Percentiles rank a stretch among this genome's conserved stretches.
Evolutionary conservation across 2,329 filamentous ascomycete genomes (phyloP).

Genomic region (Metarhizium album): DNA sequence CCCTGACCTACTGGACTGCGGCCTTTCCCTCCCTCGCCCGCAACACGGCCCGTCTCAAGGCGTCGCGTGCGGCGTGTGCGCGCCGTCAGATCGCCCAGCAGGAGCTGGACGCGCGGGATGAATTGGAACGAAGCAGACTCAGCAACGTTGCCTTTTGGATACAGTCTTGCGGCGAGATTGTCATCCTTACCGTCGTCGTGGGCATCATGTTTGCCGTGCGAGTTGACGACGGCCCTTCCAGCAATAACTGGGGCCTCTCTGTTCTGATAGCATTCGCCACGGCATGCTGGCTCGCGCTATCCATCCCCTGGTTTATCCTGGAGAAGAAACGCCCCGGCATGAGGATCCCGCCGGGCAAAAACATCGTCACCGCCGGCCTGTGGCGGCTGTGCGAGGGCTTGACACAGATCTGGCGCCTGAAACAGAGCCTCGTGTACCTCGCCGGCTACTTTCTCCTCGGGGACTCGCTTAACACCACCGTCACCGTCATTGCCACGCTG

Average conservation of each 20-base stretch:
- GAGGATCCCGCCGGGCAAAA: slow-evolving; percentile 24
- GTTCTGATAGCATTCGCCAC: slow-evolving; percentile 56
- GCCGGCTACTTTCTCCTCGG: slow-evolving; percentile 58
- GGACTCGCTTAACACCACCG: slow-evolving; percentile 60
- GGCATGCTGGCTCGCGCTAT: slow-evolving; percentile 52
- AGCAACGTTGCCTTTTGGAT: slow-evolving; percentile 55
- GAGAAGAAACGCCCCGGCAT: slow-evolving; percentile 54
- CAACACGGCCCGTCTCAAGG: slow-evolving; percentile 23
- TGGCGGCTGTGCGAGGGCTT: slow-evolving; percentile 50
- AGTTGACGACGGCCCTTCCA: slow-evolving; percentile 45
- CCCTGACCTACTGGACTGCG: slow-evolving; percentile 58
- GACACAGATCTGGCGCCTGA: slow-evolving; percentile 50
- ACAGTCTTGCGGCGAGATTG: slow-evolving; percentile 50
- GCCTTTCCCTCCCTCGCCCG: slow-evolving; percentile 34
- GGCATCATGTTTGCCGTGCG: slow-evolving; percentile 51
- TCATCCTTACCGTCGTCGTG: slow-evolving; percentile 54
- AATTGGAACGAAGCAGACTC: slow-evolving; percentile 51
- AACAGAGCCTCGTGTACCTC: slow-evolving; percentile 55
- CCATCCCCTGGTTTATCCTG: slow-evolving; percentile 55
- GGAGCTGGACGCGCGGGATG: slow-evolving; percentile 51
- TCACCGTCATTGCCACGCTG: slow-evolving; percentile 55
- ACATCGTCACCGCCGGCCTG: slow-evolving; percentile 47
- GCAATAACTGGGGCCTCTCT: slow-evolving; percentile 57
- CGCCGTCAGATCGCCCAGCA: slow-evolving; percentile 40
- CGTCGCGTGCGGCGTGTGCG: slow-evolving; percentile 20